Evolutionary conservation across 2,329 filamentous ascomycete genomes (phyloP), one percentile per base, ranked within the genome.

Genomic region (Aulographum hederae): DNA sequence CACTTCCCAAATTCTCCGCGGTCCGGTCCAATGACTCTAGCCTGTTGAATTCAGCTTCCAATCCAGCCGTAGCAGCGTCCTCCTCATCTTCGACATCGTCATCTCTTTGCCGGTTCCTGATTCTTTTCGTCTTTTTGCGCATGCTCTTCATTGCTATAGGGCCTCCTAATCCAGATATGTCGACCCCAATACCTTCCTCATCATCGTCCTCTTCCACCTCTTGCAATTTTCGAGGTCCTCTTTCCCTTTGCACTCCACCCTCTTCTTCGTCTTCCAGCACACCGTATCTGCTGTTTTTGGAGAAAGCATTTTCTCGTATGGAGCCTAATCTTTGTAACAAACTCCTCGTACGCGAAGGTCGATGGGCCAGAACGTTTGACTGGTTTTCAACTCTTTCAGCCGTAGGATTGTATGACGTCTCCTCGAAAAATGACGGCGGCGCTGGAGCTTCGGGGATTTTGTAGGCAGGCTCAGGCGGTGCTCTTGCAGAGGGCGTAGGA

Each of bases 21-120:
- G 30, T 19, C 19, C 18, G 33, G 10, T 17, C 14, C 13, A 47
- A 44, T 4, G 44, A 40, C 27, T 52, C 50, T 8, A 53, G 41
- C 18, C 45, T 39, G 28, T 52, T 46, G 26, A 43, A 53, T 31
- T 54, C 51, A 10, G 50, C 50, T 29, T 44, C 46, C 20, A 33
- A 31, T 6, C 48, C 46, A 13, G 47, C 48, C 23, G 51, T 45
- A 18, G 39, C 40, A 17, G 50, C 28, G 26, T 47, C 34, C 2
- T 38, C 21, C 21, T 8, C 8, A n/a, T 25, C 21, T 25, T 8
- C 21, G 21, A 8, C 21, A 25, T 25, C 21, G 21, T 8, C n/a
- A 8, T 40, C 17, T 43, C 38, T 13, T 17, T 39, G 34, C 10
- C 36, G 35, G 28, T 31, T 39, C 13, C 23, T 5, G 30, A 8